Base-by-base conservation (phyloP, 2,329 filamentous ascomycete genomes). In the Clonostachys solani region DNA sequence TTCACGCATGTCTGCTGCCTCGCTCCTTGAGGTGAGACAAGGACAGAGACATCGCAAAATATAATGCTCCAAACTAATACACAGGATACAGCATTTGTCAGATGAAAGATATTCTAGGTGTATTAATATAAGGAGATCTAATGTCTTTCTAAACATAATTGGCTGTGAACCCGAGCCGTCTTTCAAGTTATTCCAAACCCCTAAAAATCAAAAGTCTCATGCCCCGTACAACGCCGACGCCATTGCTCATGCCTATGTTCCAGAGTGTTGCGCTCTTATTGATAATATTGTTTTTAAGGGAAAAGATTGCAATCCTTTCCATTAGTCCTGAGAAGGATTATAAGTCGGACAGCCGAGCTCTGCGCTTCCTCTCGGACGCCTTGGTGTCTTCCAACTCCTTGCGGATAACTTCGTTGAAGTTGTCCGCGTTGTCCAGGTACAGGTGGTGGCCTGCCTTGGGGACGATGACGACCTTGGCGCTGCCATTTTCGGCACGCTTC, bases 391-490 rank as follows among this genome's bases (percentile, higher is more conserved):
- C 72, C 57, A 85, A 58, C 55, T 83, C 80, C 52, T 73, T 71
- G 15, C 61, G 64, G 12, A 83, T 65, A 42, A 74, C 66, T 4
- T 71, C 59, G 60, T 83, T 83, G 58, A 83, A 83, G 44, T 76
- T 72, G 1, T 78, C 72, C 0, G 78, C 69, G 51, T 83, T 83
- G 53, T 83, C 80, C 23, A 83, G 64, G 60, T 83, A 82, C 9
- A 83, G 57, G 57, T 83, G 78, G 44, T 83, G 80, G 0, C 80
- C 80, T 0, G 80, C 76, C 56, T 78, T 77, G 50, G 63, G 65
- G 13, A 99, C 85, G 33, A 96, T 75, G 6, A 92, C 66, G 1
- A 97, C 92, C 68, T 88, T 94, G 9, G 87, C 87, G 40, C 82
- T 83, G 5, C 92, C 92, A 47, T 89, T 87, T 60, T 96, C 92